Base-by-base conservation (phyloP, 2,329 filamentous ascomycete genomes). In the Lasiodiplodia gonubiensis region DNA sequence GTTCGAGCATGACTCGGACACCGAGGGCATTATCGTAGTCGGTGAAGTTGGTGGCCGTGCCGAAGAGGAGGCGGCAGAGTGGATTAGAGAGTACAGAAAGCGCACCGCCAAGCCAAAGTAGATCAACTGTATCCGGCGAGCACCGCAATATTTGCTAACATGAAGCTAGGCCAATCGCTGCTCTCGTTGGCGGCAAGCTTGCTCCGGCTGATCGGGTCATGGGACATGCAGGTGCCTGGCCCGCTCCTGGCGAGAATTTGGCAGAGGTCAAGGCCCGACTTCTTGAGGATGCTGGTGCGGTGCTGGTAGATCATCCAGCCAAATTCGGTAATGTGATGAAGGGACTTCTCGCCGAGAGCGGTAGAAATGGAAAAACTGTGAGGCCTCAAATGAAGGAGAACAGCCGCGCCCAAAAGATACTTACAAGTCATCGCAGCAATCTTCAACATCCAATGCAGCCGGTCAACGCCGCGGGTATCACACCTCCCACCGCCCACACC, bases 151-250 rank as follows among this genome's bases (percentile, higher is more conserved):
- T 6, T 33, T 39, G 25, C 49, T 51, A 35, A 67, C 69, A 69
- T 52, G 63, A 76, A 55, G 18, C 35, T 68, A 90, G 88, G 72
- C 91, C 92, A 0, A 91, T 94, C 53, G 88, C 90, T 73, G 91
- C 89, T 55, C 81, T 93, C 6, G 83, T 94, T 33, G 90, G 86
- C 35, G 91, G 92, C 4, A 80, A 89, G 57, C 80, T 87, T 69
- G 89, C 89, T n/a, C 84, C 85, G 6, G 80, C 82, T 18, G 88
- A 88, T 16, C 85, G 86, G 25, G 85, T 92, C 52, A 93, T 94
- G 90, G 92, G 92, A 11, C 92, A 94, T 76, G 90, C 91, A 11
- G 92, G 92, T 52, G 92, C 92, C 16, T 92, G 91, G 82, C 83
- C 84, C 64, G 84, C 88, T 1, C 84, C 88, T 7, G 89, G 89